Evolutionary conservation across 495 filamentous ascomycete species (phyloP), one percentile per base, ranked within the genome.

Genomic region (Immersiella caudata): DNA sequence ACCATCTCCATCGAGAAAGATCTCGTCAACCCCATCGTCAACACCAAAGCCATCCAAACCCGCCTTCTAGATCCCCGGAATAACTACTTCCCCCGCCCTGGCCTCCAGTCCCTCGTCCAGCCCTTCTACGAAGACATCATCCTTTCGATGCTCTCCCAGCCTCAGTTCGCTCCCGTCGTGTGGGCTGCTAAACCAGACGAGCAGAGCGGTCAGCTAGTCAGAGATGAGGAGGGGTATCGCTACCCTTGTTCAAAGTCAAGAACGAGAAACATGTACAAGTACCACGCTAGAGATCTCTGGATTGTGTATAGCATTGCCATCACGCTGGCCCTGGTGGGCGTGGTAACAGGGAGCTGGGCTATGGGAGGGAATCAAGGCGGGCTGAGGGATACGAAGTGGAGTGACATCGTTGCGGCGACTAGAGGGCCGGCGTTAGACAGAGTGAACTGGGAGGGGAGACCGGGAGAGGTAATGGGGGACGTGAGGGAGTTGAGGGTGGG

Each of bases 371-470:
- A 80, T 62, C 71, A 74, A 26, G 72, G 72, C 6, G 68, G 65
- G n/a, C 58, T 76, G 65, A 76, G 74, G 46, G 73, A 74, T 68
- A 76, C 74, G 24, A 71, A 68, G 33, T 79, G 76, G 64, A 78
- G 75, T 40, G 77, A 71, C 64, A 75, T 80, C 55, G 76, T 78
- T 9, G 76, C 77, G 21, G 75, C 79, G 11, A 79, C 79, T 22
- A 71, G 79, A 24, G 78, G 78, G 7, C 70, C 71, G n/a, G 73
- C 70, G 12, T 54, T 79, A 27, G 76, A 79, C 8, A 71, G 65
- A 65, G 62, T 76, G 4, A 61, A 62, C 12, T 78, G 76, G 76
- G 68, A 67, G 9, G 70, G 60, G 35, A 29, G 54, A 6, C 3
- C 60, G 6, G 35, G 70, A 22, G 29, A 54, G 21, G 50, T 25